Conservation (phyloP, 2,329 filamentous ascomycete genomes). For the Chalaropsis ovoidea region DNA sequence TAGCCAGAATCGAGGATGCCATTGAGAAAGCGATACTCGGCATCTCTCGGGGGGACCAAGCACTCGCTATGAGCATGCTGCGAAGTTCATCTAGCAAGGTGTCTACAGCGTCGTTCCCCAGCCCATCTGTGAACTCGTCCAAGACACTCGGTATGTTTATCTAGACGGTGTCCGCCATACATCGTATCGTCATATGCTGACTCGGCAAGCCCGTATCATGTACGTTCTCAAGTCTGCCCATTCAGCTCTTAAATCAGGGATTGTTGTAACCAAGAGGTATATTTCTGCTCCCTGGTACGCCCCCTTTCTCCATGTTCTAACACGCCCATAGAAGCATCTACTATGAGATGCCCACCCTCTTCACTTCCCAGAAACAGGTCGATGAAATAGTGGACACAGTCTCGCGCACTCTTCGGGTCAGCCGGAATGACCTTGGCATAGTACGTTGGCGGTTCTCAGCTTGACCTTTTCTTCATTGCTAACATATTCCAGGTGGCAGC, state of each 20-base stretch:
- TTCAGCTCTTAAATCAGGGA: constrained; percentile 46
- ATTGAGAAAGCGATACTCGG: neutral
- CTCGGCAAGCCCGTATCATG: constrained; percentile 43
- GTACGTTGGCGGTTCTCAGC: constrained; percentile 35
- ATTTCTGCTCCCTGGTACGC: constrained; percentile 20
- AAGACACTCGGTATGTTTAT: constrained; percentile 5
- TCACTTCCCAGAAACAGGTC: constrained; percentile 57
- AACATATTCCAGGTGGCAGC: constrained; percentile 50
- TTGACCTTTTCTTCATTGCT: constrained; percentile 18
- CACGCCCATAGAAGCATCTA: constrained; percentile 55
- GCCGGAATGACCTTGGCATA: constrained; percentile 58
- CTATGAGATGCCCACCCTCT: constrained; percentile 65
- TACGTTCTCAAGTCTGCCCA: constrained; percentile 51
- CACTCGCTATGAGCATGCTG: neutral
- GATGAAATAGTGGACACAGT: constrained; percentile 65
- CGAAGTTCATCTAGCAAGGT: neutral
- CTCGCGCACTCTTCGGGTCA: constrained; percentile 56
- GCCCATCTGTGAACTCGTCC: neutral
- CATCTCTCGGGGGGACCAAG: neutral
- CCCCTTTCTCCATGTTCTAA: neutral
- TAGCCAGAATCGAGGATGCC: neutral
- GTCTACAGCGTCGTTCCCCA: neutral
- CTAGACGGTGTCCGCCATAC: neutral
- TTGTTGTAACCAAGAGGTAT: constrained; percentile 53
- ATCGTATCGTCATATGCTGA: neutral